A percentile compares a stretch with the other conserved stretches of the same genome.
Conservation (phyloP, 306 rosid genomes). For the Astragalus glycyphyllos region DNA sequence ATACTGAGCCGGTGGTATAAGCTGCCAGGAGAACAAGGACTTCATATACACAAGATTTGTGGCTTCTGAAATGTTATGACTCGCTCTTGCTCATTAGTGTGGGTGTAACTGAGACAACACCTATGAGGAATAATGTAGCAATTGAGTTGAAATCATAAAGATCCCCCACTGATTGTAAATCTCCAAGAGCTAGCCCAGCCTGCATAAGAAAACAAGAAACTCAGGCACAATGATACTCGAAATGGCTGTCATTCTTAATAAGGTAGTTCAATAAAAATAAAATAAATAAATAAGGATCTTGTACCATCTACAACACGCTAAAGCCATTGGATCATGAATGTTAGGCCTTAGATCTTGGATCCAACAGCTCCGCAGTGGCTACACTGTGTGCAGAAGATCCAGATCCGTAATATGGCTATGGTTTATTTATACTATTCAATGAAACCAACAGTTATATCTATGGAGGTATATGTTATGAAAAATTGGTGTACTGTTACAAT, state of each 20-base stretch:
- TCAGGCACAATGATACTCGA: neutral
- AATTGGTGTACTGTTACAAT: too few relatives aligned
- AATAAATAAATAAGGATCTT: too few relatives aligned
- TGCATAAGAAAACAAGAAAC: constrained; percentile 42
- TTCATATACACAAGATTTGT: constrained; percentile 40
- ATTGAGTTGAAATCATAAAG: constrained; percentile 93
- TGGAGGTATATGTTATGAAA: neutral
- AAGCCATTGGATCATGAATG: too few relatives aligned
- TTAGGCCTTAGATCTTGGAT: too few relatives aligned
- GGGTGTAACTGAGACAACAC: constrained; percentile 80
- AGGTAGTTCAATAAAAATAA: neutral
- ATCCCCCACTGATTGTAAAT: constrained; percentile 77
- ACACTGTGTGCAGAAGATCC: too few relatives aligned
- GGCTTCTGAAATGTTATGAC: constrained; percentile 49
- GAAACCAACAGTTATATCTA: neutral
- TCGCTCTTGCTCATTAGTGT: constrained; percentile 75
- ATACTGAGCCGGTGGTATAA: constrained; percentile 29
- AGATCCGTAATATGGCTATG: too few relatives aligned
- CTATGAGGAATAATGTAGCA: constrained; percentile 88
- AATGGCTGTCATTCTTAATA: neutral
- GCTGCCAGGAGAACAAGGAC: constrained; percentile 45
- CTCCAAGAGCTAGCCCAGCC: constrained; percentile 99
- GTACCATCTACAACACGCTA: too few relatives aligned
- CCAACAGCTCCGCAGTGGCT: too few relatives aligned
- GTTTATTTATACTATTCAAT: too few relatives aligned